Conservation (phyloP, 2,329 filamentous ascomycete species). For the Chrysoporthe cubensis region DNA sequence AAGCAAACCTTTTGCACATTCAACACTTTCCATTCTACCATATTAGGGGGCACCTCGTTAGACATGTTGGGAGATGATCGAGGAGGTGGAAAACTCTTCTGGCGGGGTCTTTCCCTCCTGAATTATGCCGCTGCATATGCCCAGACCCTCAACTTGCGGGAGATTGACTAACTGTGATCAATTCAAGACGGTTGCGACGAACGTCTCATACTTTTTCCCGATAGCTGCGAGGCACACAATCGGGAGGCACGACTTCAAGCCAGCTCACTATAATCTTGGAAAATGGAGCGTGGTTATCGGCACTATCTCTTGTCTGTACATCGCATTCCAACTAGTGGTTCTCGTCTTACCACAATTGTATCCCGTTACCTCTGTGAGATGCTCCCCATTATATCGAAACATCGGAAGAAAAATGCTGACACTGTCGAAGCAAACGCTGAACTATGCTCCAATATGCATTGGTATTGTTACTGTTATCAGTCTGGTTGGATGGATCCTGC, state of each 20-base stretch:
- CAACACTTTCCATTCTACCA: not conserved
- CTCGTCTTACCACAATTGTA: constrained; percentile 44
- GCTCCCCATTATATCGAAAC: too few species aligned
- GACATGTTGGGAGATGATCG: not conserved
- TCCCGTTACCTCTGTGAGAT: constrained; percentile 37
- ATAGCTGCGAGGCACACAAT: constrained; percentile 44
- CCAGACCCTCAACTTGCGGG: too few species aligned
- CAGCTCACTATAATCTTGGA: constrained; percentile 42
- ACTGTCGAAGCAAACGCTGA: constrained; percentile 37
- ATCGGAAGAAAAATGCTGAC: not conserved
- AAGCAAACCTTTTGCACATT: not conserved
- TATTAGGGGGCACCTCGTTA: too few species aligned
- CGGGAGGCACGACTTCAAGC: constrained; percentile 40
- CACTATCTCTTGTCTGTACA: constrained; percentile 38
- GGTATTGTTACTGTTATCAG: constrained; percentile 41
- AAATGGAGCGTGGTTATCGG: constrained; percentile 33
- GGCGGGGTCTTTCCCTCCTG: not conserved
- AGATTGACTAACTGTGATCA: not conserved
- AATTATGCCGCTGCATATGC: too few species aligned
- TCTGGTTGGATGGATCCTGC: constrained; percentile 42
- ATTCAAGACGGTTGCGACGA: constrained; percentile 40
- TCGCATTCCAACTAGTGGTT: constrained; percentile 42
- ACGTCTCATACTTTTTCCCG: constrained; percentile 44
- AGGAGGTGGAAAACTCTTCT: not conserved
- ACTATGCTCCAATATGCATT: constrained; percentile 46